Evolutionary conservation across 106 monocot genomes (phyloP), one percentile per base, ranked within the genome.

Genomic region (Amphibolis antarctica): DNA sequence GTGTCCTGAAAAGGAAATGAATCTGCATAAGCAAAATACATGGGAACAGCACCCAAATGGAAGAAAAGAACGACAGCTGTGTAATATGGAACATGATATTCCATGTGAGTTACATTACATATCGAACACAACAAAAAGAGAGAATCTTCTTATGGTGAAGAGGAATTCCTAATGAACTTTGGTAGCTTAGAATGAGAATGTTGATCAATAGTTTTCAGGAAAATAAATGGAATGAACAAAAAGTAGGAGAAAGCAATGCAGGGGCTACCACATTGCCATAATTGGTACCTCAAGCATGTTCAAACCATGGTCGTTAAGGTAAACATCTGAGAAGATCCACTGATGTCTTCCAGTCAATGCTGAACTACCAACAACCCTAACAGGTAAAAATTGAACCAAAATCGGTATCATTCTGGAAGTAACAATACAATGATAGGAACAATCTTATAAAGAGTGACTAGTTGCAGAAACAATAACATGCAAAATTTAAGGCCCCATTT

Each of bases 311-410:
- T 72, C 68, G 12, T 15, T 63, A 24, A 10, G 60, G 53, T 43
- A 50, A 50, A 17, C 29, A 64, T 79, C 74, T 45, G 65, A 46
- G 51, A 28, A 54, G 26, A 79, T 54, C 79, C 79, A 79, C 21
- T 48, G 59, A 28, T 42, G 65, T 18, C 48, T 70, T 50, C 70
- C 52, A 61, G 55, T 63, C 46, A 55, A 53, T 59, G 66, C 70
- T 36, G 50, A 53, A 11, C 6, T 46, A 21, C 74, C 65, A 25
- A 79, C 20, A 24, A 47, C 30, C 55, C 79, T 79, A 60, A 44
- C 9, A 3, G 36, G 36, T 4, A 51, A 55, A 66, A 60, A 44
- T 28, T 44, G 29, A 36, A 4, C 42, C 4, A 28, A 56, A 53
- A 62, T 19, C 20, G 30, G 11, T 17, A 47, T 48, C 29, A 46